Percentiles rank a stretch among this genome's conserved stretches.
Evolutionary conservation across 192 early-diverging fungal genomes (phyloP).

Genomic region (Pecoramyces ruminantium): DNA sequence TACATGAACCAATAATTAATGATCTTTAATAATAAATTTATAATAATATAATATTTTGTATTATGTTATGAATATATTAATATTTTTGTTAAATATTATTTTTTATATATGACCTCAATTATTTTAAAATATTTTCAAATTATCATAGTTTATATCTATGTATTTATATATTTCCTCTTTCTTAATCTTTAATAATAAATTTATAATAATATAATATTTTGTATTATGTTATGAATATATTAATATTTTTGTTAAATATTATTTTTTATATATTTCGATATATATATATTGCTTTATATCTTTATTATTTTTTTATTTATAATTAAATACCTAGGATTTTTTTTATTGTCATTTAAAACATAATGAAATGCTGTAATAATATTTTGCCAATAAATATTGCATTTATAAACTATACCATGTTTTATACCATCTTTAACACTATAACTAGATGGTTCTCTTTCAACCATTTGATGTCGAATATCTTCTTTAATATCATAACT

Average conservation of each 20-base stretch:
- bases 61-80: background rate
- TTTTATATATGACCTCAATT: no score
- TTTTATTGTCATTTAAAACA: background rate
- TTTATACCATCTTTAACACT: background rate
- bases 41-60: background rate
- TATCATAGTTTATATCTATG: no score
- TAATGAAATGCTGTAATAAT: background rate
- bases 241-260: background rate
- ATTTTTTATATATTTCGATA: no score
- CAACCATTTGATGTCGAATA: no score
- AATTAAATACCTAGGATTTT: background rate
- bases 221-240: background rate
- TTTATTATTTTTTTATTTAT: no score
- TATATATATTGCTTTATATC: no score
- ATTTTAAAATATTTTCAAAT: no score
- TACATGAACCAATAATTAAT: constrained; percentile 11
- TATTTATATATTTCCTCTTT: no score
- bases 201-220: background rate
- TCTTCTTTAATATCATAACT: no score
- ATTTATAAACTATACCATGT: background rate
- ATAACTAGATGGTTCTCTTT: background rate
- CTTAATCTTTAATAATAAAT: no score
- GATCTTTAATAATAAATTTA: no score
- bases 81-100: background rate
- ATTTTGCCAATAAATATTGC: background rate